These are phyloP conservation scores for Rusavskia elegans DNA, from an alignment of 495 filamentous ascomycete genomes.

Conservation along the genomic window DNA sequence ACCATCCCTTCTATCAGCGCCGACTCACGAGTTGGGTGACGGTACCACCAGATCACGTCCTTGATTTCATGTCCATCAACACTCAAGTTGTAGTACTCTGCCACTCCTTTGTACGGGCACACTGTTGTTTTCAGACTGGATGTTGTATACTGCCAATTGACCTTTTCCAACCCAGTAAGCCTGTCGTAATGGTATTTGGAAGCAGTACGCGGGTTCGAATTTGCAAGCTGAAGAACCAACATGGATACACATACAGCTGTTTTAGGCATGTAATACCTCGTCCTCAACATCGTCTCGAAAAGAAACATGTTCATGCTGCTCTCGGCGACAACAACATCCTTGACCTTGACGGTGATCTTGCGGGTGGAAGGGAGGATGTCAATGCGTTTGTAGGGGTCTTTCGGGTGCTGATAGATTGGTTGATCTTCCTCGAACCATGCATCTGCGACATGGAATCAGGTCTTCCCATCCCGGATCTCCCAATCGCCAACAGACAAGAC, in stretches of 20 bases:
- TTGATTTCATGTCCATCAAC: conserved; percentile 20
- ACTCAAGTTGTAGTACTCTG: conserved; percentile 29
- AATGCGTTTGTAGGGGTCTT: conserved; percentile 46
- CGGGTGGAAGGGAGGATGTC: conserved; percentile 35
- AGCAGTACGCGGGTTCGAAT: not conserved
- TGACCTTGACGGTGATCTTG: conserved; percentile 29
- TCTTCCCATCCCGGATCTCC: too few relatives aligned
- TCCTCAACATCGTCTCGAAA: conserved; percentile 9
- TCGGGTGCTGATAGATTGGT: conserved; percentile 39
- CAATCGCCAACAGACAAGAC: not conserved
- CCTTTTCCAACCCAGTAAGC: too few relatives aligned
- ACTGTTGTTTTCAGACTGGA: conserved; percentile 26
- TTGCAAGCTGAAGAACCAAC: not conserved
- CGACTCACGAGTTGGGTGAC: conserved; percentile 31
- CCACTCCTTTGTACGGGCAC: conserved; percentile 44
- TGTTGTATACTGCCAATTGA: conserved; percentile 16
- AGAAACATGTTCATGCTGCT: conserved; percentile 14
- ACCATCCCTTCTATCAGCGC: conserved; percentile 27
- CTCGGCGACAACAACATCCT: conserved; percentile 29
- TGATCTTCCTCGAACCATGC: conserved; percentile 46
- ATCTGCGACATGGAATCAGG: conserved; percentile 14
- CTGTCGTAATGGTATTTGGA: too few relatives aligned
- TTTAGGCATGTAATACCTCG: conserved; percentile 12
- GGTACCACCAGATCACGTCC: conserved; percentile 42
- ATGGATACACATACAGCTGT: conserved; percentile 6